Evolutionary conservation across 148 eudicot species (phyloP), one percentile per base, ranked within the genome.

Genomic region (Limonium bicolor): DNA sequence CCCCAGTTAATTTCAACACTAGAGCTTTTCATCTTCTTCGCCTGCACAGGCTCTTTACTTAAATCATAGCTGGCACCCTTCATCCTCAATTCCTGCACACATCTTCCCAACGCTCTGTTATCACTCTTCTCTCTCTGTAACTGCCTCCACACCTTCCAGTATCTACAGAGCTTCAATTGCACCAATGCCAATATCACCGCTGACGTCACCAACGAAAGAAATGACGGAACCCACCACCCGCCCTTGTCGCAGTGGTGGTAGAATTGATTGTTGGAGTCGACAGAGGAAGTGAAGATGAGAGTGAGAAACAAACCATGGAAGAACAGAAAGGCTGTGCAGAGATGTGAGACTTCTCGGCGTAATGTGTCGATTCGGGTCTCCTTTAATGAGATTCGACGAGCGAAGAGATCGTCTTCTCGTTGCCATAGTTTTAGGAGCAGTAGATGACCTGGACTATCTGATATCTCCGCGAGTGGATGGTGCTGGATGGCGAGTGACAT

Each of bases 341-440:
- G 62, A 21, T 78, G 94, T 60, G 78, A 82, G 10, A 78, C 55
- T 19, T 86, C 84, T 35, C 66, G 23, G n/a, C 48, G 39, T 5
- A 78, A 49, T 0, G 70, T 27, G 39, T 73, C 79, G 11, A 68
- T 22, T 47, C 73, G 32, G 2, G 69, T 55, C 51, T 86, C 94
- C 60, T 60, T 70, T 0, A 52, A 17, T 3, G 75, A 13, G 46
- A 76, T 70, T 20, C 71, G 41, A 0, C 60, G 62, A 27, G 69
- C 64, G 20, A 58, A 69, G 39, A 76, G 68, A 29, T 70, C 63
- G 38, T 86, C 94, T 34, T 86, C 82, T 56, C 96, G 54, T 46
- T 86, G 96, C 79, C 76, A 82, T 3, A 86, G 85, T 76, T 86
- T 86, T 32, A 86, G 71, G 21, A 86, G 82, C 25, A 86, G 55